A percentile compares a stretch with the other conserved stretches of the same genome.
These are phyloP conservation scores for Naegleria gruberi DNA, from an alignment of 208 protist species.

Conservation along the genomic window DNA sequence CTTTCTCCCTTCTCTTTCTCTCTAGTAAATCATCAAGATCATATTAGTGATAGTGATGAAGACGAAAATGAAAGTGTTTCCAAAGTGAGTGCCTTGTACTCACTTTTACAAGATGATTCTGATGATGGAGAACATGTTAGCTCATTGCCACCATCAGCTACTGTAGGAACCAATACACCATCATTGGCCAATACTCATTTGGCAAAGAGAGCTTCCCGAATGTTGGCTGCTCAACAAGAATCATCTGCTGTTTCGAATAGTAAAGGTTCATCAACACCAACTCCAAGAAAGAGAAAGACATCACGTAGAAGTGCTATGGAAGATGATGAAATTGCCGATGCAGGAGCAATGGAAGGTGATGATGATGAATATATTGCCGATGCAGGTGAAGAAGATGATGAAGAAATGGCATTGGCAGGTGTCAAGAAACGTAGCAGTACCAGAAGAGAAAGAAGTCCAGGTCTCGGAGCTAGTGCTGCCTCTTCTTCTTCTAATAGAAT, in stretches of 20 bases:
- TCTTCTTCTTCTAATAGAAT: no score
- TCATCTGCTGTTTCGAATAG: no score
- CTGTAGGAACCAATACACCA: not conserved
- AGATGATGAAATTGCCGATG: not conserved
- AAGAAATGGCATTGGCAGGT: not conserved
- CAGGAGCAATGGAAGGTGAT: not conserved
- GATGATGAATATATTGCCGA: not conserved
- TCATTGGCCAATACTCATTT: no score
- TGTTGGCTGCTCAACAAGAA: not conserved
- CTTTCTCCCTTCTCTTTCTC: no score
- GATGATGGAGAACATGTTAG: not conserved
- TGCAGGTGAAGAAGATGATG: not conserved
- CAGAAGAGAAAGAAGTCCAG: not conserved
- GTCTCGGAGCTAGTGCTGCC: not conserved
- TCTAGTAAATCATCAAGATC: no score
- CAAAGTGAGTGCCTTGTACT: not conserved
- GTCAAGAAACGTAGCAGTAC: not conserved
- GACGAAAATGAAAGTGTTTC: not conserved
- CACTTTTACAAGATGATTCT: not conserved
- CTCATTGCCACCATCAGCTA: not conserved
- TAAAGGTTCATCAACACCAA: no score
- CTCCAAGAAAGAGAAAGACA: not conserved
- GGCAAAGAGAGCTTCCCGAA: no score
- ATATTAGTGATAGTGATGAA: not conserved
- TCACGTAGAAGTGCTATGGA: not conserved